These are phyloP conservation scores for Circinella umbellata DNA, from an alignment of 371 early-diverging fungal species.

Conservation along the genomic window DNA sequence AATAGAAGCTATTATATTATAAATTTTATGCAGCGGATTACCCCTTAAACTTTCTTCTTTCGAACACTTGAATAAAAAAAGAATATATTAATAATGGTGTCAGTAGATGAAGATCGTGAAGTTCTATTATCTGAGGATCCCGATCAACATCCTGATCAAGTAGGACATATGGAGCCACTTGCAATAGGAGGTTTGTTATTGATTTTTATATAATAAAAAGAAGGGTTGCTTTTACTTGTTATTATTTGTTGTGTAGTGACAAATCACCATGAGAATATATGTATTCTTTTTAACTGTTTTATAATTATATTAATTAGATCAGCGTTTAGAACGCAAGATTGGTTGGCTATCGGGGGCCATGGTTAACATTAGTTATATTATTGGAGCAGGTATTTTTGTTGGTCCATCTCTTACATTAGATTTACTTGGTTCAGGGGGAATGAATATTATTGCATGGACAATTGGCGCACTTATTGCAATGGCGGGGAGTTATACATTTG, in stretches of 20 bases:
- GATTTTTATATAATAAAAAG: too few species aligned
- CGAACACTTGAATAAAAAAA: not conserved
- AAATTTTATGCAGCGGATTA: too few species aligned
- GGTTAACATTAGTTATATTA: conserved; percentile 51
- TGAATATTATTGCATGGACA: conserved; percentile 45
- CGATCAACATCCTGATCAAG: conserved; percentile 19
- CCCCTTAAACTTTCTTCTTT: not conserved
- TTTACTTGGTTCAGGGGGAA: conserved; percentile 47
- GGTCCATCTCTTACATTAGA: conserved; percentile 43
- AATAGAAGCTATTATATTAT: too few species aligned
- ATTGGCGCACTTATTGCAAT: conserved; percentile 41
- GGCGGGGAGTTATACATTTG: conserved; percentile 43
- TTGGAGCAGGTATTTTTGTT: conserved; percentile 51
- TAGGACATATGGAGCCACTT: conserved; percentile 41
- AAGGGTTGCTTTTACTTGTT: too few species aligned
- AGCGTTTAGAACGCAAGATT: conserved; percentile 44
- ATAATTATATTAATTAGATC: conserved; percentile 28
- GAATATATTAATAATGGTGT: not conserved
- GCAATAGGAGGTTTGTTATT: conserved; percentile 38
- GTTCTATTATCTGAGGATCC: not conserved
- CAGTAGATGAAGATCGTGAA: conserved; percentile 12
- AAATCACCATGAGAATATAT: not conserved
- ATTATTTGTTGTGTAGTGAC: not conserved
- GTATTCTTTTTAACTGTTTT: not conserved
- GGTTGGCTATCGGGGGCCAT: conserved; percentile 47